Conservation (phyloP, 2,329 filamentous ascomycete species). For the Claviceps humidiphila region DNA sequence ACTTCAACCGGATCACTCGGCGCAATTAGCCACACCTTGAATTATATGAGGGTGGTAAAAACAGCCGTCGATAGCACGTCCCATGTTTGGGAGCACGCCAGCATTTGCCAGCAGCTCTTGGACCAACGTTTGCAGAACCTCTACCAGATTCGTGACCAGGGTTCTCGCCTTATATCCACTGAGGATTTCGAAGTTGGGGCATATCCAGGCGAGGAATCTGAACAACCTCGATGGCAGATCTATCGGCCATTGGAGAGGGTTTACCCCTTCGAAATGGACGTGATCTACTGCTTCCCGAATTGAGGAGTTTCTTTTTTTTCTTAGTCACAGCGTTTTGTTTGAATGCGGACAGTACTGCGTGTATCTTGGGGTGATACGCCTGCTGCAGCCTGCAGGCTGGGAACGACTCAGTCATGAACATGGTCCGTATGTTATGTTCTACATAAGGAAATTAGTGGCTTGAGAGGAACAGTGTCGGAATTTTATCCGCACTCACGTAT, state of each 20-base stretch:
- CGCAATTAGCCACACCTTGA: slow-evolving; percentile 37
- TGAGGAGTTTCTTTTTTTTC: slow-evolving; percentile 5
- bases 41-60: slow-evolving; percentile 38
- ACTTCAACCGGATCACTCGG: slow-evolving; percentile 43
- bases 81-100: slow-evolving; percentile 45
- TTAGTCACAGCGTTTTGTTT: slow-evolving; percentile 11
- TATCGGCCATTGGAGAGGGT: slow-evolving; percentile 19
- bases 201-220: slow-evolving; percentile 14
- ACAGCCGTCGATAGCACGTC: slow-evolving; percentile 42
- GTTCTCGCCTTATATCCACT: slow-evolving; percentile 13
- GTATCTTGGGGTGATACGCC: background rate
- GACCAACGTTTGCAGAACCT: slow-evolving; percentile 23
- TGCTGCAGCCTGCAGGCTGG: background rate
- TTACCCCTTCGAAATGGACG: slow-evolving; percentile 25
- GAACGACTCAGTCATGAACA: background rate
- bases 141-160: slow-evolving; percentile 19
- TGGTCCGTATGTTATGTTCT: background rate
- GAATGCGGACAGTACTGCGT: background rate
- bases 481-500: slow-evolving; percentile 3
- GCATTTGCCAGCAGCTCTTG: slow-evolving; percentile 35
- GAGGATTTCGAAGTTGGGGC: slow-evolving; percentile 18
- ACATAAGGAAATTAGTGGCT: background rate
- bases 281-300: slow-evolving; percentile 19
- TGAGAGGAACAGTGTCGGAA: background rate
- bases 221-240: slow-evolving; percentile 23